A percentile compares a stretch with the other conserved stretches of the same genome.
phyloP scores from a whole-genome alignment of 2,329 filamentous ascomycete species.

The Aspergillus caelatus region DNA sequence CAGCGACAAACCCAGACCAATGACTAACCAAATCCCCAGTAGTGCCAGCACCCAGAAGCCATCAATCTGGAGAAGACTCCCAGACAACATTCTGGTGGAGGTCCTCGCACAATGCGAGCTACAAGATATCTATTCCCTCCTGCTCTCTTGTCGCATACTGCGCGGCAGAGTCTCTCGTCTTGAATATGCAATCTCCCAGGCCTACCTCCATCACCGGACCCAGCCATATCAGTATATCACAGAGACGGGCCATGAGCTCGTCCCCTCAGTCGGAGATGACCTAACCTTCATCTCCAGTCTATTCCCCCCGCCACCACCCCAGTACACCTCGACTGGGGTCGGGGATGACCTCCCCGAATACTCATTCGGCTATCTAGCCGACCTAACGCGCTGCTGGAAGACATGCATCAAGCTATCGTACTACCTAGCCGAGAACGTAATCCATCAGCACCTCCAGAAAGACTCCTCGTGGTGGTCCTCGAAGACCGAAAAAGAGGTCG shows the following conservation, averaged over 20 bases:
- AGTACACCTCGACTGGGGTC: constrained; percentile 21
- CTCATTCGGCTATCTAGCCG: constrained; percentile 29
- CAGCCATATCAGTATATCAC: neutral
- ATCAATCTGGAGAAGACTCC: constrained; percentile 26
- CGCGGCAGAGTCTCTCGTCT: constrained; percentile 21
- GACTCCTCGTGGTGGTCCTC: constrained; percentile 24
- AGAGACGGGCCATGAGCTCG: neutral
- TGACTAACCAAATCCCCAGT: neutral
- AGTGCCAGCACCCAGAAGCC: constrained; percentile 9
- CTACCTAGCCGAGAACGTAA: constrained; percentile 26
- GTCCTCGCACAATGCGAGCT: constrained; percentile 25
- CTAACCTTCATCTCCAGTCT: constrained; percentile 29
- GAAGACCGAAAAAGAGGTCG: constrained; percentile 29
- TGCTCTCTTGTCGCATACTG: constrained; percentile 25
- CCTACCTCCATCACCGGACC: constrained; percentile 24
- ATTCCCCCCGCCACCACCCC: constrained; percentile 31
- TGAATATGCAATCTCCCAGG: constrained; percentile 26
- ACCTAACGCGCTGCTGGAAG: constrained; percentile 28
- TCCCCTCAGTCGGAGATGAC: constrained; percentile 26
- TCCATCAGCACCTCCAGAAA: constrained; percentile 26
- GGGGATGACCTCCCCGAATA: constrained; percentile 26
- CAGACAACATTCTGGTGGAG: constrained; percentile 21
- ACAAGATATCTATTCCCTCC: constrained; percentile 23
- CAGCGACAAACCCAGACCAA: neutral
- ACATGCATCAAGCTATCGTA: constrained; percentile 31